Evolutionary conservation across 78 protist species (phyloP).

Genomic region (Dictyostelium capitatum): DNA sequence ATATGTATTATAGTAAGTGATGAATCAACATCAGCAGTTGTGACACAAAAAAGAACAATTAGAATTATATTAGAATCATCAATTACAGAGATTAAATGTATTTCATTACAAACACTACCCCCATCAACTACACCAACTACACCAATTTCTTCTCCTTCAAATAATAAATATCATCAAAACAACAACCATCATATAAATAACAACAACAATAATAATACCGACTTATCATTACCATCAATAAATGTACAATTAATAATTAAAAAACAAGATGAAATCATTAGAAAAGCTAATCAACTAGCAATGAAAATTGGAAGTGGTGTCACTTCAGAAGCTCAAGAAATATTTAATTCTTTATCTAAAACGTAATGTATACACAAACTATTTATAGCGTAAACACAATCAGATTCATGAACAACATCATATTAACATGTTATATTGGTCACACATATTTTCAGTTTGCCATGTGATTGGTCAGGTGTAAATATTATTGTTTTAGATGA

Average conservation of each 20-base stretch:
- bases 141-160: neutral
- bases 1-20: slow-evolving; percentile 74
- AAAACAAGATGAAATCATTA: slow-evolving; percentile 35
- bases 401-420: no score
- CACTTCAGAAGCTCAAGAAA: slow-evolving; percentile 72
- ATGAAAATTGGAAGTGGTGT: slow-evolving; percentile 65
- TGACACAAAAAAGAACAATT: slow-evolving; percentile 46
- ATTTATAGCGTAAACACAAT: no score
- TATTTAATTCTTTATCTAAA: slow-evolving; percentile 55
- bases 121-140: neutral
- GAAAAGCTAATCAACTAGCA: slow-evolving; percentile 36
- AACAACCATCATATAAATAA: neutral
- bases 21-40: slow-evolving; percentile 29
- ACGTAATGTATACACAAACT: slow-evolving; percentile 52
- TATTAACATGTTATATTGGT: neutral
- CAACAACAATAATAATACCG: neutral
- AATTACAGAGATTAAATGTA: slow-evolving; percentile 38
- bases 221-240: slow-evolving; percentile 51
- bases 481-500: slow-evolving; percentile 67
- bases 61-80: slow-evolving; percentile 57
- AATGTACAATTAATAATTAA: slow-evolving; percentile 35
- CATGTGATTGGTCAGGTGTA: slow-evolving; percentile 74
- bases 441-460: slow-evolving; percentile 43
- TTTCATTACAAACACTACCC: slow-evolving; percentile 9
- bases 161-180: neutral